Evolutionary conservation across 805 yeast species (phyloP), one percentile per base, ranked within the genome.

Genomic region (Komagataella kurtzmanii): DNA sequence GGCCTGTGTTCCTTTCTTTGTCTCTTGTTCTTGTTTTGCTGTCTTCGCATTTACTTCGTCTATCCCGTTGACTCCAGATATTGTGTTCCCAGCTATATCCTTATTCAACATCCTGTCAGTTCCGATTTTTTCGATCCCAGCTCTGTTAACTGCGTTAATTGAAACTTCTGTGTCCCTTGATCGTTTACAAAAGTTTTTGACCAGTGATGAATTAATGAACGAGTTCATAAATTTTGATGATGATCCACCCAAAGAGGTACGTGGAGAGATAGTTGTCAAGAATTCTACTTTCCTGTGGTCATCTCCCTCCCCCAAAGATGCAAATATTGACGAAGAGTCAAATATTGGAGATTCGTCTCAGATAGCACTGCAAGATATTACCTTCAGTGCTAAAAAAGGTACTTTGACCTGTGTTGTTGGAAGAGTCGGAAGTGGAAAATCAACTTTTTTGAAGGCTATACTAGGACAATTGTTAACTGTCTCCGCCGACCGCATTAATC

Each of bases 21-120:
- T 83, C 3, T 76, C 85, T 2, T 78, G 83, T 57, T 70, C 79
- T 4, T 74, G 84, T 1, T 82, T 83, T 65, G 73, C 79, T 1
- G 61, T 76, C 1, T 83, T 75, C 62, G 76, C 82, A 3, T 56
- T 61, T 40, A 64, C 70, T 17, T 69, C 73, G 23, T 62, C 67
- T 3, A 59, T 58, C 7, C 84, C 86, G 1, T 67, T 83, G 57
- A 74, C 86, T 5, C 80, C 88, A 10, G 85, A 82, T 47, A 72
- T 83, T 53, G 83, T 81, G 5, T 83, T 83, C 62, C 88, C 89
- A 12, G 80, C 87, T 2, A 68, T 83, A 54, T 67, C 87, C 1
- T 65, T 83, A 51, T 78, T 83, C 58, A 76, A 78, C 54, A 63
- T 83, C 53, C 61, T 83, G 46, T 73, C 81, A 3, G 77, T 71